Evolutionary conservation across 768 basidiomycete genomes (phyloP).

Genomic region (Russula lepida): DNA sequence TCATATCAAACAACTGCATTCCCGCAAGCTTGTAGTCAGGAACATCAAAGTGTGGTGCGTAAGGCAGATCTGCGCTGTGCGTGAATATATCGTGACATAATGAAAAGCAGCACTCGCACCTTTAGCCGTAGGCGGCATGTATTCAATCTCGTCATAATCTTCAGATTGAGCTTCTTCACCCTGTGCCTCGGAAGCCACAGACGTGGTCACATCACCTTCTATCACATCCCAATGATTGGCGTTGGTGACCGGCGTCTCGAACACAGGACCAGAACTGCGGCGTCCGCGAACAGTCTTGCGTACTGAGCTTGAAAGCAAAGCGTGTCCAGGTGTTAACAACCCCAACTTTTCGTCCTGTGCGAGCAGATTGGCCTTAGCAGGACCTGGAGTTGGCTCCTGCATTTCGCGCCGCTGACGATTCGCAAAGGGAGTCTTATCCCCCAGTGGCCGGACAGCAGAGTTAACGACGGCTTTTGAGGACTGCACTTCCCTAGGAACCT

Average conservation of each 20-base stretch:
- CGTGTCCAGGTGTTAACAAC: constrained; percentile 30
- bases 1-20: constrained; percentile 29
- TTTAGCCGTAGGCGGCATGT: constrained; percentile 46
- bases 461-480: constrained; percentile 22
- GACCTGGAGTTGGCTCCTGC: constrained; percentile 24
- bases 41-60: constrained; percentile 41
- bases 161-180: constrained; percentile 22
- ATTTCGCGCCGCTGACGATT: constrained; percentile 44
- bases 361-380: constrained; percentile 31
- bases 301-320: constrained; percentile 57
- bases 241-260: constrained; percentile 58
- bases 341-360: constrained; percentile 26
- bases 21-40: constrained; percentile 42
- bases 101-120: constrained; percentile 30
- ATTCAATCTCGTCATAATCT: constrained; percentile 43
- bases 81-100: not conserved
- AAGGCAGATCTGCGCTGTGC: constrained; percentile 31
- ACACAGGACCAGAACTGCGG: constrained; percentile 39
- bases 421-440: constrained; percentile 70
- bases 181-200: constrained; percentile 22
- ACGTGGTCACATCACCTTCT: constrained; percentile 39
- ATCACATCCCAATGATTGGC: constrained; percentile 74
- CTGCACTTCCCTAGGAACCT: constrained; percentile 1
- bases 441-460: constrained; percentile 40
- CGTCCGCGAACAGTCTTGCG: constrained; percentile 56